Evolutionary conservation across 2,329 filamentous ascomycete genomes (phyloP), one percentile per base, ranked within the genome.

Genomic region (Aspergillus aculeatus): DNA sequence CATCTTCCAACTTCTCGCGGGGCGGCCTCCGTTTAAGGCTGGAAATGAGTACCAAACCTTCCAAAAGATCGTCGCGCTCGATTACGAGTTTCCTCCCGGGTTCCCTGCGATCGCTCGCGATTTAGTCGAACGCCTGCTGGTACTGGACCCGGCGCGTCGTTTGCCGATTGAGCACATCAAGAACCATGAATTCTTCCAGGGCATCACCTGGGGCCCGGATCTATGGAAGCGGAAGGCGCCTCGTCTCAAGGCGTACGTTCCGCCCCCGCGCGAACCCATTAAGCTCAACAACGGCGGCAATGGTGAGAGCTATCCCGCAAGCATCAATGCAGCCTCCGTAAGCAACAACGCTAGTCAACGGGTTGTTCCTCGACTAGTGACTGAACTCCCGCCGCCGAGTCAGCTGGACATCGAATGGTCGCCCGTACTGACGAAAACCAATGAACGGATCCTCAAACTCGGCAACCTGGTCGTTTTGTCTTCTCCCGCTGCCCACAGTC

Each of bases 321-420:
- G 75, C 44, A 75, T 79, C 59, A 72, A 67, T 12, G 72, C 77
- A n/a, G 71, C 74, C 7, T 66, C 73, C 31, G 76, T 73, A n/a
- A 75, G 74, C 60, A 69, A 75, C 56, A 81, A 80, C 38, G 73
- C 77, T 35, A 78, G 62, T 50, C 67, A 80, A 26, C 82, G 92
- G 57, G 83, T 86, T 10, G 89, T 92, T 32, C 84, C 90, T 2
- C 84, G 92, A 62, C 87, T 97, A 61, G 96, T 99, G 62, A 98
- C 95, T 1, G 95, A 99, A 75, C 83, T 99, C 10, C 92, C 95
- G 16, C 94, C 95, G n/a, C 95, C 95, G 0, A 96, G 91, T 54
- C 95, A 98, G 74, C 81, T 99, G 26, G 95, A 99, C 71, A 96
- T 99, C 59, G 95, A 99, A 77, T 99, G 95, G 95, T 97, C 94